Evolutionary conservation across 345 rosid genomes (phyloP).

Genomic region (Kernera saxatilis): DNA sequence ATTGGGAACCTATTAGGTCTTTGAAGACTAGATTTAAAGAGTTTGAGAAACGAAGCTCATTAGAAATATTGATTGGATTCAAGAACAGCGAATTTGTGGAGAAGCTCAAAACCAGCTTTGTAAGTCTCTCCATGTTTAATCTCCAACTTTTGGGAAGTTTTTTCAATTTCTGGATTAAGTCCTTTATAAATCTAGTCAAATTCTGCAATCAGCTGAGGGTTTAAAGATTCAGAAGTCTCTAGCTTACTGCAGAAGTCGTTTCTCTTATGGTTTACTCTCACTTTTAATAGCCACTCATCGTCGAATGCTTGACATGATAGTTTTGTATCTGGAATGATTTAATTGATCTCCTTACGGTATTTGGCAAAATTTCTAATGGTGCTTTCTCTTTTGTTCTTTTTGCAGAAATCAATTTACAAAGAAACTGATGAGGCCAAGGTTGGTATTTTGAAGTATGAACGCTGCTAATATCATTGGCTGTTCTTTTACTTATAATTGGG

Average conservation of each 20-base stretch:
- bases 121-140: constrained; percentile 24
- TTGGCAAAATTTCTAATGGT: constrained; percentile 1
- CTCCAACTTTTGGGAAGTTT: not conserved
- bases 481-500: not conserved
- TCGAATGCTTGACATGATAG: not conserved
- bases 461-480: not conserved
- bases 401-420: constrained; percentile 76
- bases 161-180: not conserved
- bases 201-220: not conserved
- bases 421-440: constrained; percentile 89
- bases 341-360: not conserved
- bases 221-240: not conserved
- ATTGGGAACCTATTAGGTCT: constrained; percentile 80
- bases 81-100: constrained; percentile 71
- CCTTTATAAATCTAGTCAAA: not conserved
- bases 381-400: constrained; percentile 14
- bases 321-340: not conserved
- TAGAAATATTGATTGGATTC: constrained; percentile 63
- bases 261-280: not conserved
- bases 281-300: not conserved
- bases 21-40: constrained; percentile 66
- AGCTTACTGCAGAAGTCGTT: not conserved
- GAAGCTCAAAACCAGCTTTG: constrained; percentile 88
- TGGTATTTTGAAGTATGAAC: constrained; percentile 20
- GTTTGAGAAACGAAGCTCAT: constrained; percentile 68